Base-by-base conservation (phyloP, 108 stramenopile genomes). In the Fragilariopsis cylindrus region DNA sequence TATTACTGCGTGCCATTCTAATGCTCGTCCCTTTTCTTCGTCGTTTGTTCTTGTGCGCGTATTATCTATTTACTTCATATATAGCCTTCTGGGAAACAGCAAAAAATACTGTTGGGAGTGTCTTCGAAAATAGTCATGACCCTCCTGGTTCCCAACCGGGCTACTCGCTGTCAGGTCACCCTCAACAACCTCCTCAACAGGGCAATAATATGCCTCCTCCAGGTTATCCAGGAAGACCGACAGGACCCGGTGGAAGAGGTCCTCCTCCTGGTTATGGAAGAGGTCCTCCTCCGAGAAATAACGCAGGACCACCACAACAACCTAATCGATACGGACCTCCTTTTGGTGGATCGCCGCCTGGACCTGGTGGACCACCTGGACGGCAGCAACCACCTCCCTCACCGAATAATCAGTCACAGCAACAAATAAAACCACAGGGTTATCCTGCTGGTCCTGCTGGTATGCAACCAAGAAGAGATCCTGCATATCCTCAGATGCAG, bases 51-150 rank as follows among this genome's bases (percentile, higher is more conserved):
- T 57, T 57, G 8, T 71, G 30, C 16, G n/a, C 16, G 39, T 15
- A n/a, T 60, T 1, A 16, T 50, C 3, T 41, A 72, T 48, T 16
- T 21, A 72, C 49, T 60, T 65, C 12, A 16, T 46, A 8, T 48
- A 42, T 50, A 87, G 86, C 73, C 45, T 60, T 78, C 43, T 76
- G 76, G 80, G 77, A 54, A 16, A 57, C 57, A 57, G 86, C 83
- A 18, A 78, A 76, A 48, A 67, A 46, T 43, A 72, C 81, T 13
- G 67, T 87, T 15, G 82, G 83, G 13, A 80, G 81, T 41, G 74
- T 87, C 3, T 87, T 87, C 70, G 86, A 87, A 76, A 62, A 64
- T 13, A 50, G 43, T 55, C 48, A 57, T 8, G 30, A 30, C 30
- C 30, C 30, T 30, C 18, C 55, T 47, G 18, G 30, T 64, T 15